Base-by-base conservation (phyloP, 352 stramenopile genomes). In the Paralagenidium karlingii region DNA sequence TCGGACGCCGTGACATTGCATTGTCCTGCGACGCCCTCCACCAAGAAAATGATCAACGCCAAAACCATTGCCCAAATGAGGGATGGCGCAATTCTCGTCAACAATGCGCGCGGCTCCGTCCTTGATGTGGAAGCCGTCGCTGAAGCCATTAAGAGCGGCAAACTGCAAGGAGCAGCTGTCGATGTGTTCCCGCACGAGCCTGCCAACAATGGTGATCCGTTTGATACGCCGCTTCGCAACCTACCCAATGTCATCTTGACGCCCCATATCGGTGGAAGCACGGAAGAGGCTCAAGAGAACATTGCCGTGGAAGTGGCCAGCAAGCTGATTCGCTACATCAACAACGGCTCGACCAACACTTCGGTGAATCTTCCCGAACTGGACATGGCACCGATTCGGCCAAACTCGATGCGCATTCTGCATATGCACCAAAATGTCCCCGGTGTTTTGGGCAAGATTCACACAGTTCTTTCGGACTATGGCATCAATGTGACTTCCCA, bases 1-100 rank as follows among this genome's bases (percentile, higher is more conserved):
- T 74, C 86, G 11, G 91, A 98, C 53, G 96, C 91, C 36, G 85
- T 98, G 34, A 94, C 79, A 18, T 66, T 98, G n/a, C 95, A 98
- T 55, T 90, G 96, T 43, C 94, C 94, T 2, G 95, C 95, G 43
- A 97, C 94, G 41, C 73, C 83, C 36, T 77, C 81, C 7, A 91
- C 94, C 34, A 80, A 77, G 45, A 78, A 96, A 58, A 95, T 97
- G 63, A 94, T 96, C 51, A 92, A 92, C 59, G 68, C 59, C 7
- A 73, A 81, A 25, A 93, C 79, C 18, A 75, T 96, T 24, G 58
- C 67, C 3, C 47, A 81, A 27, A 97, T 97, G 85, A 96, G 95
- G 58, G 67, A 89, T 16, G 86, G 87, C 10, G 89, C 85, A 3
- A 62, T 95, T 9, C 54, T 98, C 6, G 63, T 98, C 22, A 98